Conservation (phyloP, 2,329 filamentous ascomycete genomes). For the Aspergillus fumigatiaffinis region DNA sequence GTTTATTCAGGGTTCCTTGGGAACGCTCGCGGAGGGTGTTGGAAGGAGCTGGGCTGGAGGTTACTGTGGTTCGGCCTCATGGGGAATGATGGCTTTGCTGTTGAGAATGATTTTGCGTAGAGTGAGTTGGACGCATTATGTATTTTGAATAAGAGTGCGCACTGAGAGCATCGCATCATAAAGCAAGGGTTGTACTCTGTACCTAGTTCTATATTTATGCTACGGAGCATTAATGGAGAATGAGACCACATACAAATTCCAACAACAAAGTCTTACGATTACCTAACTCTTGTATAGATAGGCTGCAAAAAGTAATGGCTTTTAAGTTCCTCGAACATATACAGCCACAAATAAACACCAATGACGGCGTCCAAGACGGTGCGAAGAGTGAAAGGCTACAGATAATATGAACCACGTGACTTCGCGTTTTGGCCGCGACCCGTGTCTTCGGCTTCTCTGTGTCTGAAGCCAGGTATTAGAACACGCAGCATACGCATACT, state of each 20-base stretch:
- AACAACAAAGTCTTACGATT: background rate
- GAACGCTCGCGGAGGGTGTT: constrained; percentile 44
- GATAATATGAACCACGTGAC: constrained; percentile 12
- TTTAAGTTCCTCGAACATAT: background rate
- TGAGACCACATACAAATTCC: background rate
- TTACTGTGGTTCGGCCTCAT: constrained; percentile 32
- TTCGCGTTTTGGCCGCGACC: constrained; percentile 13
- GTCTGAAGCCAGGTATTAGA: background rate
- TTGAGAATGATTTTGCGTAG: background rate
- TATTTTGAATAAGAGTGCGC: background rate
- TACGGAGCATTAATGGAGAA: background rate
- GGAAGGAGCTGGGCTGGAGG: constrained; percentile 32
- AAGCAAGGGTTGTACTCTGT: background rate
- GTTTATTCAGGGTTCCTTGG: constrained; percentile 56
- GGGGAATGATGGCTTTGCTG: constrained; percentile 8
- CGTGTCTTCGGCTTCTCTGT: constrained; percentile 1
- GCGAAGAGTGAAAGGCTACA: background rate
- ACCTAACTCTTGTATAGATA: background rate
- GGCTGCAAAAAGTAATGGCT: background rate
- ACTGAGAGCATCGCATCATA: background rate
- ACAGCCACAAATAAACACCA: background rate
- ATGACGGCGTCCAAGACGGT: background rate
- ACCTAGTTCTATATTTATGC: background rate
- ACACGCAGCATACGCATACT: background rate
- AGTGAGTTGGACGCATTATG: background rate